These are phyloP conservation scores for Lophiotrema nucula DNA, from an alignment of 495 filamentous ascomycete species.

Conservation along the genomic window DNA sequence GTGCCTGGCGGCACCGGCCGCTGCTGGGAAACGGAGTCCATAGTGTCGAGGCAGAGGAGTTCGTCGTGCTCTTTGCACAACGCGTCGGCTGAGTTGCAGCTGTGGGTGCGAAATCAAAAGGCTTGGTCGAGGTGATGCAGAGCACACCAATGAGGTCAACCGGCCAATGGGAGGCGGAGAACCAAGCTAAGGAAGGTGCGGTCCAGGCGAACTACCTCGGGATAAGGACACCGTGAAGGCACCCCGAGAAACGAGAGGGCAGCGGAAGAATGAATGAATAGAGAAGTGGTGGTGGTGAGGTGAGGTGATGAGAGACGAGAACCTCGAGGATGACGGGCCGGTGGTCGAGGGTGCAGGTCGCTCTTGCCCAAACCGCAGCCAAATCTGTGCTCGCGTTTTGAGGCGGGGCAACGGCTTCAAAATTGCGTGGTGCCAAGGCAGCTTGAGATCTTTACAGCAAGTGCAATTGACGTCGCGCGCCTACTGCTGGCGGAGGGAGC, in stretches of 20 bases:
- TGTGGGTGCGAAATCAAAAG: not conserved
- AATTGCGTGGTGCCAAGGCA: constrained; percentile 11
- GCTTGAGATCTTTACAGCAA: constrained; percentile 15
- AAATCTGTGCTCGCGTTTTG: constrained; percentile 8
- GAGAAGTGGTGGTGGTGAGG: not conserved
- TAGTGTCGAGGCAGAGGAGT: constrained; percentile 5
- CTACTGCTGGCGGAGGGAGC: not conserved
- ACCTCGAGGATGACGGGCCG: not conserved
- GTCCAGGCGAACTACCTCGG: not conserved
- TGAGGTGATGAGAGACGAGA: not conserved
- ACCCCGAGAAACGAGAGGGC: not conserved
- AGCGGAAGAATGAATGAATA: not conserved
- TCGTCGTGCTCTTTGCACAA: constrained; percentile 15
- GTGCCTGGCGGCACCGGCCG: constrained; percentile 8
- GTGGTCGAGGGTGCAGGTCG: constrained; percentile 17
- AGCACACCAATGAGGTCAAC: not conserved
- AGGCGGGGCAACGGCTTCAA: constrained; percentile 13
- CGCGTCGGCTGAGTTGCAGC: constrained; percentile 1
- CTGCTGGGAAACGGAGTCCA: constrained; percentile 23
- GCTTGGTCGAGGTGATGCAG: constrained; percentile 7
- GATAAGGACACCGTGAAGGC: too few species aligned
- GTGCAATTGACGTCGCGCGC: not conserved
- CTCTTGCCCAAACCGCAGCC: constrained; percentile 17
- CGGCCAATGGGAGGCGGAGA: constrained; percentile 12
- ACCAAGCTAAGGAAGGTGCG: not conserved